These are phyloP conservation scores for Cercospora zeina DNA, from an alignment of 2,329 filamentous ascomycete species.

Conservation along the genomic window DNA sequence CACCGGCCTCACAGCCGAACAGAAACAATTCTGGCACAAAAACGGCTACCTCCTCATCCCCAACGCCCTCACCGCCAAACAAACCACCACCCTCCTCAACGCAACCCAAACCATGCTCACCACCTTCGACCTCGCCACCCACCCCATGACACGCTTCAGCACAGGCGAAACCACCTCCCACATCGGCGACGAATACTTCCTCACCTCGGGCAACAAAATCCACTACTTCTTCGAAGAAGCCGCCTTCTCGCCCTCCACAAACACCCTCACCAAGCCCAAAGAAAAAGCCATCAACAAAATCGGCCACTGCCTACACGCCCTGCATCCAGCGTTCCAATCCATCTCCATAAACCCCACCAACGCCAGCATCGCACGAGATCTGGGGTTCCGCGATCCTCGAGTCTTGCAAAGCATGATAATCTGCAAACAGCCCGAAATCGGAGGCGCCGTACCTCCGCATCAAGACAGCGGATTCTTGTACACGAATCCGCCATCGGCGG, in stretches of 20 bases:
- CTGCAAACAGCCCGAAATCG: slow-evolving; percentile 96
- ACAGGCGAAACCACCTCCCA: slow-evolving; percentile 75
- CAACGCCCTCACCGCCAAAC: slow-evolving; percentile 66
- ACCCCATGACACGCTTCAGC: slow-evolving; percentile 92
- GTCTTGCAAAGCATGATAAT: slow-evolving; percentile 95
- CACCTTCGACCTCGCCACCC: slow-evolving; percentile 73
- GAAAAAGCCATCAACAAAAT: slow-evolving; percentile 76
- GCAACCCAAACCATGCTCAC: slow-evolving; percentile 75
- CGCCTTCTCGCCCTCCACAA: slow-evolving; percentile 64
- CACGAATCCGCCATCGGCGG: slow-evolving; percentile 81
- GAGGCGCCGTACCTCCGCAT: slow-evolving; percentile 84
- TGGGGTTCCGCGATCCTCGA: slow-evolving; percentile 75
- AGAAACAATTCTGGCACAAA: slow-evolving; percentile 65
- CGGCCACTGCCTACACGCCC: slow-evolving; percentile 53
- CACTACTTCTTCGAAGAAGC: slow-evolving; percentile 98
- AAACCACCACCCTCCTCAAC: slow-evolving; percentile 66
- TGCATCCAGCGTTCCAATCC: slow-evolving; percentile 51
- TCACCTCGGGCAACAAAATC: slow-evolving; percentile 83
- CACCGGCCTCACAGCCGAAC: slow-evolving; percentile 66
- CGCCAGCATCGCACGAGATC: slow-evolving; percentile 64
- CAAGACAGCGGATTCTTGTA: slow-evolving; percentile 93
- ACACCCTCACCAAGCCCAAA: slow-evolving; percentile 74
- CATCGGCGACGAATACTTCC: slow-evolving; percentile 93
- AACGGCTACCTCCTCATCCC: slow-evolving; percentile 92
- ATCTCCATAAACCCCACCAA: slow-evolving; percentile 57